These are phyloP conservation scores for Sanghuangporus sanghuang DNA, from an alignment of 1,284 basidiomycete species.

Conservation along the genomic window DNA sequence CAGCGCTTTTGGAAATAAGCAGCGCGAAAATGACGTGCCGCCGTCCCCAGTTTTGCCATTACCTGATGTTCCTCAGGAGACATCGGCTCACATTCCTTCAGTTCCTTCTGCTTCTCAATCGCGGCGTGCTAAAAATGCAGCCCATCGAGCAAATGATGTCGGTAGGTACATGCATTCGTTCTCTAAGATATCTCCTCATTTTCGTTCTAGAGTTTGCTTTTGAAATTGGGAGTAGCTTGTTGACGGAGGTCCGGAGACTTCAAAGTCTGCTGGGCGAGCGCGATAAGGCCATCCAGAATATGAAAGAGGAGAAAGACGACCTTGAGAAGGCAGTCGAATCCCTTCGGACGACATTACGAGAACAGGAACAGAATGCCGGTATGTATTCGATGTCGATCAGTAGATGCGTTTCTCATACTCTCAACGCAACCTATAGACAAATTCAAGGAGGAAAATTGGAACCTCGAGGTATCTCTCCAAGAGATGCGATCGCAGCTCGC, in stretches of 20 bases:
- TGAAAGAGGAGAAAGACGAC: conserved; percentile 84
- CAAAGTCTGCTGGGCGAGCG: conserved; percentile 84
- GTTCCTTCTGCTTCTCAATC: conserved; percentile 64
- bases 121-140: conserved; percentile 79
- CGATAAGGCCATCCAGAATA: conserved; percentile 83
- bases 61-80: conserved; percentile 36
- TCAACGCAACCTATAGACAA: conserved; percentile 1
- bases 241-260: conserved; percentile 84
- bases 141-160: conserved; percentile 78
- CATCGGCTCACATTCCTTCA: conserved; percentile 38
- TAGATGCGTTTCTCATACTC: background rate
- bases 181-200: conserved; percentile 10
- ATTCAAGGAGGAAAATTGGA: conserved; percentile 18
- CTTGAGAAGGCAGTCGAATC: conserved; percentile 72
- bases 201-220: conserved; percentile 79
- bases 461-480: conserved; percentile 86
- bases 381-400: conserved; percentile 23
- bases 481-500: conserved; percentile 73
- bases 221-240: conserved; percentile 87
- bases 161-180: conserved; percentile 44
- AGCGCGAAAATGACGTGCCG: conserved; percentile 32
- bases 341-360: conserved; percentile 61
- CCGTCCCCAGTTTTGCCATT: conserved; percentile 30
- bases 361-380: conserved; percentile 79
- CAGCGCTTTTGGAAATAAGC: conserved; percentile 48